These are phyloP conservation scores for Mucor plumbeus DNA, from an alignment of 371 early-diverging fungal genomes.

Conservation along the genomic window DNA sequence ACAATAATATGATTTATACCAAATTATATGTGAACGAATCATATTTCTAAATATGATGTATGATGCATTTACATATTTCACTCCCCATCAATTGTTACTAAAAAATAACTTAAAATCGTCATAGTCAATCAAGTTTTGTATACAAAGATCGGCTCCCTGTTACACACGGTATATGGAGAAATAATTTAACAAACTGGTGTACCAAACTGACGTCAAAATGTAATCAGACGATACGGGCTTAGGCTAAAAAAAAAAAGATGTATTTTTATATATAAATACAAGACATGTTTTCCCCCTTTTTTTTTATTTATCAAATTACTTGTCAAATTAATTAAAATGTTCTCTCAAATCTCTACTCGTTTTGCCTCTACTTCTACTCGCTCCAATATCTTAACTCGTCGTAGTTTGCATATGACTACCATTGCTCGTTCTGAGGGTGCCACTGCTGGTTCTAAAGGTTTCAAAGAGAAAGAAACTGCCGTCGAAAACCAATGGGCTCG, in stretches of 20 bases:
- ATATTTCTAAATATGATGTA: neutral
- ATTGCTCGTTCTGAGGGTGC: conserved; percentile 37
- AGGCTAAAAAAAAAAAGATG: neutral
- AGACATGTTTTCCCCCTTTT: neutral
- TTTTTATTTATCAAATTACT: neutral
- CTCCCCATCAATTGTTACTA: neutral
- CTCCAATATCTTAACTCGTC: conserved; percentile 11
- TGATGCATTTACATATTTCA: neutral
- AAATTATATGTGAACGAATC: neutral
- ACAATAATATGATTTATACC: neutral
- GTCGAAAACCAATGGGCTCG: conserved; percentile 54
- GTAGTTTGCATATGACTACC: conserved; percentile 20
- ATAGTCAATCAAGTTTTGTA: neutral
- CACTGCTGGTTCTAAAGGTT: conserved; percentile 36
- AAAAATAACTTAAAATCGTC: neutral
- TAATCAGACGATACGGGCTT: neutral
- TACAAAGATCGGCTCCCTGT: neutral
- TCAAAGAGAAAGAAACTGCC: conserved; percentile 50
- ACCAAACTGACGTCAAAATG: conserved; percentile 14
- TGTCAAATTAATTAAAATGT: neutral
- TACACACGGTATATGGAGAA: neutral
- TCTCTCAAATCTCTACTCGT: conserved; percentile 15
- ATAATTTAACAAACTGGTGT: neutral
- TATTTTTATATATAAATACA: neutral
- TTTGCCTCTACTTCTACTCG: conserved; percentile 6